Conservation (phyloP, 1,284 basidiomycete species). For the Psilocybe mexicana region DNA sequence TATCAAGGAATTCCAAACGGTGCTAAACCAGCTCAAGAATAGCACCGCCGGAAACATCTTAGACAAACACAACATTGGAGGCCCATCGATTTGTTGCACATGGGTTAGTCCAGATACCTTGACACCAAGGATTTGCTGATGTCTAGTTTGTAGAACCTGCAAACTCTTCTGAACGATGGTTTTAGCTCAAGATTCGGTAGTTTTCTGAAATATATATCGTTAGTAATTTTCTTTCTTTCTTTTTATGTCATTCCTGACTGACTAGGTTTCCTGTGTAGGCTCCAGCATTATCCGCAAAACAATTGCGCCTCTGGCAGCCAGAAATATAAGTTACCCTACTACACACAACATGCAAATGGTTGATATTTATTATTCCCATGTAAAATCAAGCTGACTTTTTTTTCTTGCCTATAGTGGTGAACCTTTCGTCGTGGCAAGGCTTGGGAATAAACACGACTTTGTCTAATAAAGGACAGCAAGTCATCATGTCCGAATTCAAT, state of each 20-base stretch:
- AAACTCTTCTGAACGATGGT: conserved; percentile 41
- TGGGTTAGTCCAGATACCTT: conserved; percentile 37
- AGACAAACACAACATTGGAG: conserved; percentile 40
- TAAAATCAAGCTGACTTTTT: background rate
- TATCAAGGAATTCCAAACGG: conserved; percentile 40
- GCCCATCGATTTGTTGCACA: conserved; percentile 50
- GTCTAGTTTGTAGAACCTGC: conserved; percentile 34
- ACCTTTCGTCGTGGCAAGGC: conserved; percentile 45
- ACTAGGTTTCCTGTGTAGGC: conserved; percentile 18
- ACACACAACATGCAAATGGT: conserved; percentile 41
- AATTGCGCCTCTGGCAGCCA: conserved; percentile 31
- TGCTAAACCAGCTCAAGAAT: conserved; percentile 32
- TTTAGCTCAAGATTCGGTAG: conserved; percentile 39
- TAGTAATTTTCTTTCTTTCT: conserved; percentile 11
- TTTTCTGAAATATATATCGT: conserved; percentile 49
- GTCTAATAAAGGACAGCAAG: conserved; percentile 27
- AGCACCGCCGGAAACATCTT: conserved; percentile 43
- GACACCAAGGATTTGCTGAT: background rate
- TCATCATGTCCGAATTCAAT: conserved; percentile 70
- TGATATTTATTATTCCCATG: background rate
- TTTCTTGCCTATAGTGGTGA: conserved; percentile 29
- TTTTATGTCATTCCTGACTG: background rate
- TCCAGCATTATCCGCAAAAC: conserved; percentile 42
- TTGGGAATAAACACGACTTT: conserved; percentile 36
- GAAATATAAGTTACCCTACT: conserved; percentile 34